phyloP scores from a whole-genome alignment of 208 protist species.

The Trypanosoma boissoni region DNA sequence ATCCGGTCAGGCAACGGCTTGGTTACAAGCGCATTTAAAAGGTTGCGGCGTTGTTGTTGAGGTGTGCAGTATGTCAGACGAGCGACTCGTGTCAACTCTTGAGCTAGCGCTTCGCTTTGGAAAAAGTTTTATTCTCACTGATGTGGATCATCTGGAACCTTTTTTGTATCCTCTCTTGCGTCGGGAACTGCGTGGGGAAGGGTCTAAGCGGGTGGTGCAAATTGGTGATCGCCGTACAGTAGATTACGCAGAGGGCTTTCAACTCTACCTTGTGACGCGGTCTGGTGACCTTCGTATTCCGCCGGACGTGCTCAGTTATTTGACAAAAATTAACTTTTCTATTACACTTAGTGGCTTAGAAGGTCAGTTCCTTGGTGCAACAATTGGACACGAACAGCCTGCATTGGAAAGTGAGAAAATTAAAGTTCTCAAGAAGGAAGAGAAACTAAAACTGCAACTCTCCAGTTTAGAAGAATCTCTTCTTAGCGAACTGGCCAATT shows the following conservation, averaged over 20 bases:
- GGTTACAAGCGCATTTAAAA: slow-evolving; percentile 91
- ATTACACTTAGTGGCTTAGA: slow-evolving; percentile 96
- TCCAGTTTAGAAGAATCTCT: slow-evolving; percentile 92
- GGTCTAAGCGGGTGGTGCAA: slow-evolving; percentile 91
- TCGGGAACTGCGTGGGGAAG: slow-evolving; percentile 90
- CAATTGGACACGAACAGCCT: slow-evolving; percentile 97
- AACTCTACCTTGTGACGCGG: slow-evolving; percentile 94
- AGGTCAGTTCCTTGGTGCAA: slow-evolving; percentile 96
- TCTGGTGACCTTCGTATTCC: slow-evolving; percentile 86
- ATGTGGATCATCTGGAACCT: slow-evolving; percentile 95
- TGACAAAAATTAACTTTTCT: slow-evolving; percentile 96
- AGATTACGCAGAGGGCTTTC: slow-evolving; percentile 96
- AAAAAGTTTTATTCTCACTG: slow-evolving; percentile 96
- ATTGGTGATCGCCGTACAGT: slow-evolving; percentile 96
- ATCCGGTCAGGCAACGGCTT: slow-evolving; percentile 86
- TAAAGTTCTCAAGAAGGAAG: slow-evolving; percentile 93
- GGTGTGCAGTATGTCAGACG: slow-evolving; percentile 88
- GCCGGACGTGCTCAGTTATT: slow-evolving; percentile 89
- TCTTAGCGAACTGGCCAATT: slow-evolving; percentile 90
- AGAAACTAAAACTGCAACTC: slow-evolving; percentile 95
- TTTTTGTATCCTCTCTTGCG: slow-evolving; percentile 95
- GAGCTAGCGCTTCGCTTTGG: slow-evolving; percentile 98
- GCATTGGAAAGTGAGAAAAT: slow-evolving; percentile 95
- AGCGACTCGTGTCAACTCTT: slow-evolving; percentile 92
- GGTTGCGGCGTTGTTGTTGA: slow-evolving; percentile 78